A percentile compares a stretch with the other conserved stretches of the same genome.
Evolutionary conservation across 768 basidiomycete genomes (phyloP).

Genomic region (Mycena capillaripes): DNA sequence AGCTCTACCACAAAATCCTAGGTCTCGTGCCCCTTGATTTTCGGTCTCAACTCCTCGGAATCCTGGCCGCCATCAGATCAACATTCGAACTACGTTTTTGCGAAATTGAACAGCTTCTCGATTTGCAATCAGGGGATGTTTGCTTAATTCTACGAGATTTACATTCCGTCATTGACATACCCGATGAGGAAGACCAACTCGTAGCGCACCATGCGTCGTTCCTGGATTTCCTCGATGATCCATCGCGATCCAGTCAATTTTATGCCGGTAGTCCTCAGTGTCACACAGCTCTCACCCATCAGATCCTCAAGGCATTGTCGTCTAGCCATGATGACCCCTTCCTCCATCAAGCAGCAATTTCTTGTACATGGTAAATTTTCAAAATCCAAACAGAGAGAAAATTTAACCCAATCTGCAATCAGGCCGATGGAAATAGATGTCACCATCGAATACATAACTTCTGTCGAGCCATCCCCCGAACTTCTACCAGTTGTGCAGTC

Average conservation of each 20-base stretch:
- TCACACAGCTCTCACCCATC: background rate
- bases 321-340: background rate
- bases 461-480: background rate
- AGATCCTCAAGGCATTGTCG: background rate
- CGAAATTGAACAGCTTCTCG: background rate
- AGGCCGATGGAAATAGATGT: background rate
- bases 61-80: background rate
- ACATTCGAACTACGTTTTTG: background rate
- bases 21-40: background rate
- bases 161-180: background rate
- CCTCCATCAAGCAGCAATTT: background rate
- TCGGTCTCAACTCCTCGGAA: background rate
- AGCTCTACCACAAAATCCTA: slow-evolving; percentile 1
- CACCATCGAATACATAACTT: slow-evolving; percentile 2
- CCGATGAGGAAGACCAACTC: background rate
- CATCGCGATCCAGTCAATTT: background rate
- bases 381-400: background rate
- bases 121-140: background rate
- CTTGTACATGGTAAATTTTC: background rate
- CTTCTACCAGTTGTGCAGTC: background rate
- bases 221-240: background rate
- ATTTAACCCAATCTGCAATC: background rate
- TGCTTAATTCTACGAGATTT: background rate
- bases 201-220: background rate
- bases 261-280: background rate